Conservation (phyloP, 768 basidiomycete genomes). For the Floccularia luteovirens region DNA sequence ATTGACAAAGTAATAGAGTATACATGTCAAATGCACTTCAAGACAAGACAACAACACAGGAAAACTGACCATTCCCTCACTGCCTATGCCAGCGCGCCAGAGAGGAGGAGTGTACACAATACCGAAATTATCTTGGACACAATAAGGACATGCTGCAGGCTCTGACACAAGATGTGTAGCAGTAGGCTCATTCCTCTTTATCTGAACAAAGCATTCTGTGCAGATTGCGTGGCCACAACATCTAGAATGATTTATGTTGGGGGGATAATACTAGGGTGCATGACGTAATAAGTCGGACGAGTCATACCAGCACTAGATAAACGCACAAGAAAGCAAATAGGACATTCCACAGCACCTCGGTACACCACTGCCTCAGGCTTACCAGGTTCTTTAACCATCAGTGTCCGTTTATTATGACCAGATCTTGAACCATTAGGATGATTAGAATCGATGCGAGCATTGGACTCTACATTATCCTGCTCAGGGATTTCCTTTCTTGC, state of each 20-base stretch:
- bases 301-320: slow-evolving; percentile 8
- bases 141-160: slow-evolving; percentile 95
- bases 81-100: slow-evolving; percentile 77
- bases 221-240: slow-evolving; percentile 99
- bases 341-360: slow-evolving; percentile 85
- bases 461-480: slow-evolving; percentile 36
- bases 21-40: slow-evolving; percentile 4
- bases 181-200: slow-evolving; percentile 93
- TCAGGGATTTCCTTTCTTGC: slow-evolving; percentile 66
- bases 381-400: slow-evolving; percentile 53
- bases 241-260: slow-evolving; percentile 94
- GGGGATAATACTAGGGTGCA: slow-evolving; percentile 79
- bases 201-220: slow-evolving; percentile 98
- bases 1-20: not conserved
- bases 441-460: slow-evolving; percentile 36
- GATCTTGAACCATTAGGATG: slow-evolving; percentile 25
- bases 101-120: slow-evolving; percentile 77
- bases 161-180: slow-evolving; percentile 94
- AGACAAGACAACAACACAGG: slow-evolving; percentile 3
- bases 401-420: slow-evolving; percentile 45
- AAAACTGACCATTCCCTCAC: slow-evolving; percentile 57
- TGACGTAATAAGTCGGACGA: slow-evolving; percentile 20
- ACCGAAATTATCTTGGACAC: slow-evolving; percentile 96
- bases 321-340: slow-evolving; percentile 94
- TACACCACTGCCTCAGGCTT: slow-evolving; percentile 80